A percentile compares a stretch with the other conserved stretches of the same genome.
phyloP scores from a whole-genome alignment of 1,284 basidiomycete species.

The Cutaneotrichosporon sp. region DNA sequence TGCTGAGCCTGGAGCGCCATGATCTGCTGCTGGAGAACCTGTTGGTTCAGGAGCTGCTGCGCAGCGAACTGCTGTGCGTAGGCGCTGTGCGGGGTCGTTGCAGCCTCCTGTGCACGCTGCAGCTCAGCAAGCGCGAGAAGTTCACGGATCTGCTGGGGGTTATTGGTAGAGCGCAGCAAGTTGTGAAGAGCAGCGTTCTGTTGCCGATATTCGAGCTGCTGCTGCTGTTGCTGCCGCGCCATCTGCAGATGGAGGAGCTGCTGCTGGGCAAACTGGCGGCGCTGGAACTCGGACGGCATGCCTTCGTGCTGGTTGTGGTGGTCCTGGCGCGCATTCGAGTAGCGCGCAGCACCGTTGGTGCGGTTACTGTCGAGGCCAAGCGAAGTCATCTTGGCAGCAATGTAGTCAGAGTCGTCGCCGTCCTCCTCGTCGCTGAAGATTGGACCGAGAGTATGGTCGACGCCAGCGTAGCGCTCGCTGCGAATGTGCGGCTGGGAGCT shows the following conservation, averaged over 20 bases:
- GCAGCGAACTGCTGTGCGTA: constrained; percentile 19
- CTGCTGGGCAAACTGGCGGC: constrained; percentile 21
- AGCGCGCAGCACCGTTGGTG: constrained; percentile 11
- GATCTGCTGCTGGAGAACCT: constrained; percentile 23
- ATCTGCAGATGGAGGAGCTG: constrained; percentile 22
- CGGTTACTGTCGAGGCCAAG: constrained; percentile 12
- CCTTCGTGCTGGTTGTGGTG: neutral
- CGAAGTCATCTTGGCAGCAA: constrained; percentile 44
- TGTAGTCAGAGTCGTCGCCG: constrained; percentile 46
- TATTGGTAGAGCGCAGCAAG: constrained; percentile 24
- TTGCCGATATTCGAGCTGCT: constrained; percentile 18
- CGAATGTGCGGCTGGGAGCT: constrained; percentile 17
- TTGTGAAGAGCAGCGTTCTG: constrained; percentile 22
- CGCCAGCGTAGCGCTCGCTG: constrained; percentile 30
- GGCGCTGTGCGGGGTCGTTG: constrained; percentile 12
- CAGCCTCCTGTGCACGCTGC: constrained; percentile 29
- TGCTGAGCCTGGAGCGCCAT: constrained; percentile 23
- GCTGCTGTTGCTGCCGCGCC: constrained; percentile 18
- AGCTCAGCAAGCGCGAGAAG: constrained; percentile 32
- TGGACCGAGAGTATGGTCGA: constrained; percentile 46
- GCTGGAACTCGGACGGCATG: constrained; percentile 18
- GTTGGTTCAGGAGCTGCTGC: constrained; percentile 29
- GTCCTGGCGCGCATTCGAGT: neutral
- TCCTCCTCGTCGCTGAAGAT: constrained; percentile 49
- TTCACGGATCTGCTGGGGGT: constrained; percentile 30